Percentiles rank a stretch among this genome's conserved stretches.
phyloP scores from a whole-genome alignment of 306 rosid genomes.

The Sicyos edulis region DNA sequence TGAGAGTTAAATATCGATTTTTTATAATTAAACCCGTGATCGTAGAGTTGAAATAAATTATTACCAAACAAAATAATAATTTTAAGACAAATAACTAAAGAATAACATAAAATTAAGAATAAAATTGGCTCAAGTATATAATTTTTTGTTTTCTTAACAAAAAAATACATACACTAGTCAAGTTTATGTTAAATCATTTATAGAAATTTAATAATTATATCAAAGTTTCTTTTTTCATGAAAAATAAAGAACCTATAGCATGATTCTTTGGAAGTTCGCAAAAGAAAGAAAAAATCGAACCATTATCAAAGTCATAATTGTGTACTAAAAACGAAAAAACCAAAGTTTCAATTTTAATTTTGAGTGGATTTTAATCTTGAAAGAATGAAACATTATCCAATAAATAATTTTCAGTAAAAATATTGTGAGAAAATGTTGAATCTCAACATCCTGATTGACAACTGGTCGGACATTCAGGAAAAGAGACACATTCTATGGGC shows the following conservation, averaged over 20 bases:
- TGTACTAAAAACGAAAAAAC: neutral
- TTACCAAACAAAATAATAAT: no score
- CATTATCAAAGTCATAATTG: no score
- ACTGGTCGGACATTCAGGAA: constrained; percentile 4
- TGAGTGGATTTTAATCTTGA: neutral
- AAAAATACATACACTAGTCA: no score
- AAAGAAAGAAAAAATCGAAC: neutral
- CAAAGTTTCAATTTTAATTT: neutral
- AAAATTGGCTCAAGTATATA: no score
- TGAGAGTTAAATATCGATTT: no score
- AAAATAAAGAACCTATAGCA: neutral
- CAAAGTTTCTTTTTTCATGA: neutral
- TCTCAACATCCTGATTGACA: neutral
- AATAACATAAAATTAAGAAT: no score
- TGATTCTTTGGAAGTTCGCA: neutral
- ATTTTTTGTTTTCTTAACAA: no score
- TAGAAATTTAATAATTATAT: no score
- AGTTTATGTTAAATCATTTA: no score
- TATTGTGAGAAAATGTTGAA: constrained; percentile 2
- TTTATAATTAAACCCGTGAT: no score
- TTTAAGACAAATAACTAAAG: no score
- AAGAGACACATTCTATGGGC: constrained; percentile 15
- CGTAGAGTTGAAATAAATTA: no score
- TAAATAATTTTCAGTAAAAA: neutral
- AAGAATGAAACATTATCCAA: neutral